Base-by-base conservation (phyloP, 208 protist species). In the Leishmania aethiopica region DNA sequence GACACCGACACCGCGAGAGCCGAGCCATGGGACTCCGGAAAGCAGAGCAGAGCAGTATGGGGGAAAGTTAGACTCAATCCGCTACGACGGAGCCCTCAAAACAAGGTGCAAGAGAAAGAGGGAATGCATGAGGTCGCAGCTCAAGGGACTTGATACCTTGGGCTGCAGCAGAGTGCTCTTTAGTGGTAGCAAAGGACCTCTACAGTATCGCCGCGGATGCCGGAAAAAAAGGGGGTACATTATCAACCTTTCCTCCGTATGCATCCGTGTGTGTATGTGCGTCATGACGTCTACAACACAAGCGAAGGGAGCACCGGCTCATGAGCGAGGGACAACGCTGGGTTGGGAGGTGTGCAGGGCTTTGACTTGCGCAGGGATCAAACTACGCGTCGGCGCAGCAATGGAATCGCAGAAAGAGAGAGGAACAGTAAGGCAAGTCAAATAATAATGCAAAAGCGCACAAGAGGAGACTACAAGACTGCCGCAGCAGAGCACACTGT, bases 401-500 rank as follows among this genome's bases (percentile, higher is more conserved):
- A 74, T 10, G 35, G 51, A 45, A 75, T 22, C 25, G 25, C 13
- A 83, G 64, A 70, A 79, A 79, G 35, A 55, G 53, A 73, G n/a
- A 73, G 49, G 74, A 84, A 77, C 35, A 82, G 55, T 47, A 77
- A 53, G 76, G 17, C 37, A 83, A 79, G 22, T 55, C 11, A 83
- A 73, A 80, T 32, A 62, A 77, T 25, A 42, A 71, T 45, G 53
- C 49, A 70, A 40, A 70, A n/a, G 35, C 7, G 37, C 45, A 75
- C 57, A 15, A 74, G 8, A 74, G 45, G 47, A 19, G 70, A 37
- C 70, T 55, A 37, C 28, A 53, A 47, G 51, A 74, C 45, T 55
- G 45, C 22, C 13, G n/a, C 40, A 74, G 19, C 19, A 47, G 28
- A 45, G n/a, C 70, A 53, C 45, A 53, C 42, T 53, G 45, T 53